phyloP scores from a whole-genome alignment of 2,329 filamentous ascomycete species.

The Lasiodiplodia sp. region DNA sequence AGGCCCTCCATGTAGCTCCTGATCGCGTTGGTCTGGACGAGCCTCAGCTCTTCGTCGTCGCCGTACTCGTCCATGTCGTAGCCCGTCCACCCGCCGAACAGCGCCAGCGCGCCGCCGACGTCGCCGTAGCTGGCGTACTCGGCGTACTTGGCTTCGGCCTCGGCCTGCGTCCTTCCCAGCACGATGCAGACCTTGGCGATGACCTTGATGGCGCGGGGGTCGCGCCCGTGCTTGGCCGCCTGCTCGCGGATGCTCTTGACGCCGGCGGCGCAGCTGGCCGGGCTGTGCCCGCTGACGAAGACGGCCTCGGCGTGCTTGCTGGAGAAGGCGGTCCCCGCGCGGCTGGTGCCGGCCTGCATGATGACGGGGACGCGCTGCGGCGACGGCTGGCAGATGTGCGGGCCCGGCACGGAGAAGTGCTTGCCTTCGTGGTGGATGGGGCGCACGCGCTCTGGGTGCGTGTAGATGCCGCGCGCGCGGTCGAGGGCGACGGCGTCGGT shows the following conservation, averaged over 20 bases:
- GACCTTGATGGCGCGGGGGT: constrained; percentile 70
- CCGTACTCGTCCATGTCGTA: constrained; percentile 68
- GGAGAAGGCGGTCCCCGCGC: constrained; percentile 70
- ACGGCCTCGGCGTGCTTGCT: constrained; percentile 75
- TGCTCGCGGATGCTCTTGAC: constrained; percentile 68
- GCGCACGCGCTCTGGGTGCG: constrained; percentile 64
- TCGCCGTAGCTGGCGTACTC: constrained; percentile 69
- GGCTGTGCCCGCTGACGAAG: constrained; percentile 72
- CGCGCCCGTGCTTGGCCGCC: constrained; percentile 62
- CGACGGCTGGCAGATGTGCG: constrained; percentile 70
- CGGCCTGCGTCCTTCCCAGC: constrained; percentile 69
- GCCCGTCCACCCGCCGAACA: constrained; percentile 79
- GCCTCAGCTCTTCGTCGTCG: constrained; percentile 67
- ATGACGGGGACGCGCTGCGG: constrained; percentile 74
- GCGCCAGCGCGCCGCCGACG: constrained; percentile 70
- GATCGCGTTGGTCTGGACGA: constrained; percentile 27
- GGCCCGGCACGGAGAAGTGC: constrained; percentile 69
- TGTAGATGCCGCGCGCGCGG: constrained; percentile 66
- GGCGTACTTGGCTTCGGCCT: constrained; percentile 69
- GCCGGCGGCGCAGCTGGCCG: constrained; percentile 66
- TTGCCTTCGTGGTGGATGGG: constrained; percentile 72
- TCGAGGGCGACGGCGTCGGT: constrained; percentile 70
- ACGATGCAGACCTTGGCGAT: constrained; percentile 71
- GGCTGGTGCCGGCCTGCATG: constrained; percentile 73
- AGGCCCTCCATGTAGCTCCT: constrained; percentile 32